Conservation (phyloP, 345 rosid genomes). For the Lumnitzera littorea region DNA sequence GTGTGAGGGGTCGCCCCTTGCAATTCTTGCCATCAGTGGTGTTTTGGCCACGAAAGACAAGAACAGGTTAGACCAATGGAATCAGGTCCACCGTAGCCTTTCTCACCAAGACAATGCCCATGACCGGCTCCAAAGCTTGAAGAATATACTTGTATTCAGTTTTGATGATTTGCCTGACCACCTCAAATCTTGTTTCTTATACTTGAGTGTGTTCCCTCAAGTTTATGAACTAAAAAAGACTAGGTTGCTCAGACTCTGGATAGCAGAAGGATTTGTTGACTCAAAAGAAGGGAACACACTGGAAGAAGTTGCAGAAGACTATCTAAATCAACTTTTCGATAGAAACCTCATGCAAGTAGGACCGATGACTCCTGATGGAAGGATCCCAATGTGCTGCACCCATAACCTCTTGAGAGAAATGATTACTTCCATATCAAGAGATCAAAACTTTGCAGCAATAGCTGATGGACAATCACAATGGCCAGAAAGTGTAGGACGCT, state of each 20-base stretch:
- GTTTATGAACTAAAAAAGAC: slow-evolving; percentile 7
- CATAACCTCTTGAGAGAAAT: slow-evolving; percentile 21
- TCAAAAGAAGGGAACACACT: slow-evolving; percentile 16
- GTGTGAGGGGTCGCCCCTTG: slow-evolving; percentile 27
- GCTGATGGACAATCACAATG: slow-evolving; percentile 11
- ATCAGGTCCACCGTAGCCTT: slow-evolving; percentile 9
- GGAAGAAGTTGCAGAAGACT: slow-evolving; percentile 31
- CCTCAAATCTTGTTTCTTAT: slow-evolving; percentile 26
- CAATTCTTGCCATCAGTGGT: slow-evolving; percentile 26
- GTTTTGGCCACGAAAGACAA: slow-evolving; percentile 15
- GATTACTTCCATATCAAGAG: slow-evolving; percentile 11
- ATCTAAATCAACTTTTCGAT: slow-evolving; percentile 20
- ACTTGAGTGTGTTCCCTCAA: slow-evolving; percentile 27
- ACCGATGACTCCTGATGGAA: slow-evolving; percentile 10
- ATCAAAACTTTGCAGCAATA: slow-evolving; percentile 15
- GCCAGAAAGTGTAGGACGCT: slow-evolving; percentile 25
- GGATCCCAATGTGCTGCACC: slow-evolving; percentile 18
- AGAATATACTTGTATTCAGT: slow-evolving; percentile 17
- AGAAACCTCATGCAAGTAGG: slow-evolving; percentile 21
- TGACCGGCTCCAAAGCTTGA: slow-evolving; percentile 9
- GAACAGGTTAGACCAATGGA: slow-evolving; percentile 20
- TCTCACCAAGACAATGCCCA: slow-evolving; percentile 13
- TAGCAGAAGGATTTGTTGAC: slow-evolving; percentile 25
- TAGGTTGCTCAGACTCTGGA: slow-evolving; percentile 25
- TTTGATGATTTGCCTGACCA: slow-evolving; percentile 21